A percentile compares a stretch with the other conserved stretches of the same genome.
phyloP scores from a whole-genome alignment of 2,329 filamentous ascomycete species.

The Aspergillus aculeatinus region DNA sequence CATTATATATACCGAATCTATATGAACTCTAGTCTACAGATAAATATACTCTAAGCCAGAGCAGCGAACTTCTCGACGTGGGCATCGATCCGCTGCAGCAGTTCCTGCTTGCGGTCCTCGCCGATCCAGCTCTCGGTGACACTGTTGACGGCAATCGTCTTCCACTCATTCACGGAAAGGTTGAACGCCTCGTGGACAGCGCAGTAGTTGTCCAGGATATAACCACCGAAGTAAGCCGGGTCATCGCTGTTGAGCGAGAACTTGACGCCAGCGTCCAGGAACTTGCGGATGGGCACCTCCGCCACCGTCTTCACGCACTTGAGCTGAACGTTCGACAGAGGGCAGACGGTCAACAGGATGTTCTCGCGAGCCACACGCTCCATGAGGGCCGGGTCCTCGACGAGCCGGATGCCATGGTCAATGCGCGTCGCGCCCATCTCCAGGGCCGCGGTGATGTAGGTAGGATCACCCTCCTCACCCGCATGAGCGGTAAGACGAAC shows the following conservation, averaged over 20 bases:
- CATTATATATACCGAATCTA: not conserved
- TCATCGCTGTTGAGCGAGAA: constrained; percentile 76
- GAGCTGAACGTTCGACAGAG: constrained; percentile 68
- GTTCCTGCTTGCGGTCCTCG: constrained; percentile 59
- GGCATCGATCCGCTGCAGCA: constrained; percentile 46
- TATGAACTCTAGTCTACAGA: not conserved
- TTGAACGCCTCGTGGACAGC: constrained; percentile 71
- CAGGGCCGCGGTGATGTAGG: constrained; percentile 64
- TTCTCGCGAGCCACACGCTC: constrained; percentile 56
- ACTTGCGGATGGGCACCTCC: constrained; percentile 61
- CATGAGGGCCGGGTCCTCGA: constrained; percentile 60
- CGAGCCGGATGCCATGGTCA: constrained; percentile 70
- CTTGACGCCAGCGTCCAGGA: constrained; percentile 62
- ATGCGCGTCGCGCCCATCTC: constrained; percentile 66
- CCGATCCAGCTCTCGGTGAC: constrained; percentile 71
- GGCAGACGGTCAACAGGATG: constrained; percentile 69
- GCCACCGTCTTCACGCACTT: constrained; percentile 54
- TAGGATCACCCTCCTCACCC: constrained; percentile 70
- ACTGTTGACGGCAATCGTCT: constrained; percentile 58
- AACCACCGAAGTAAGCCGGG: constrained; percentile 73
- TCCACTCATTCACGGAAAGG: constrained; percentile 66
- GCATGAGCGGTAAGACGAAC: constrained; percentile 70
- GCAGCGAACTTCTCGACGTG: constrained; percentile 29
- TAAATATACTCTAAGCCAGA: not conserved
- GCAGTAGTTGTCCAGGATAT: constrained; percentile 73